Evolutionary conservation across 2,329 filamentous ascomycete species (phyloP).

Genomic region (Hypomyces rosellus): DNA sequence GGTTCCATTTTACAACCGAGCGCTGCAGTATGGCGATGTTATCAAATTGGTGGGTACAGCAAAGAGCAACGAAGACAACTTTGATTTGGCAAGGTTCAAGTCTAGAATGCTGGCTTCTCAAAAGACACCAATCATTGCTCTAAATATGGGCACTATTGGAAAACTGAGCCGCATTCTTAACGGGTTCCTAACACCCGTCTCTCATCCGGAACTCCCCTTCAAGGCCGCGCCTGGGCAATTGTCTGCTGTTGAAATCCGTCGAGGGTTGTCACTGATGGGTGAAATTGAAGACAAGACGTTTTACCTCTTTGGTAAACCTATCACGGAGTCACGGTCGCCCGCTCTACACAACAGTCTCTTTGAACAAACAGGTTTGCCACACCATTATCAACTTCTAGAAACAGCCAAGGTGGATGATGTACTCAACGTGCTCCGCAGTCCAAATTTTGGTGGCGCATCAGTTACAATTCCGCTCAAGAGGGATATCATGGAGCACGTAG

Average conservation of each 20-base stretch:
- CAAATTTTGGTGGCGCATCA: slow-evolving; percentile 84
- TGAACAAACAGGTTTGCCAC: slow-evolving; percentile 67
- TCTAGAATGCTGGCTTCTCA: slow-evolving; percentile 65
- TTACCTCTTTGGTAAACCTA: slow-evolving; percentile 81
- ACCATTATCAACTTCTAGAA: slow-evolving; percentile 72
- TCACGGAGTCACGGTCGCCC: slow-evolving; percentile 76
- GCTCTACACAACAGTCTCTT: slow-evolving; percentile 88
- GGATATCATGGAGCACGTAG: slow-evolving; percentile 74
- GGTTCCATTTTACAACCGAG: slow-evolving; percentile 84
- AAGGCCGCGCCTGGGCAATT: slow-evolving; percentile 93
- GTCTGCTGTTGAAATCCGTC: slow-evolving; percentile 81
- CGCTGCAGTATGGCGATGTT: slow-evolving; percentile 82
- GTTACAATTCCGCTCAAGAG: slow-evolving; percentile 95
- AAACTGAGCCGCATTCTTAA: slow-evolving; percentile 90
- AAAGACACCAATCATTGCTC: slow-evolving; percentile 78
- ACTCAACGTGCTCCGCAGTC: slow-evolving; percentile 56
- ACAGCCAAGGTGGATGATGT: slow-evolving; percentile 60
- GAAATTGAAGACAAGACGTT: slow-evolving; percentile 71
- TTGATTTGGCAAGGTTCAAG: slow-evolving; percentile 76
- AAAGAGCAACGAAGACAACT: slow-evolving; percentile 74
- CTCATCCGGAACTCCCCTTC: slow-evolving; percentile 81
- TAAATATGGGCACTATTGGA: slow-evolving; percentile 88
- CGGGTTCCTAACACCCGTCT: slow-evolving; percentile 88
- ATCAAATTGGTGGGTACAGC: slow-evolving; percentile 91
- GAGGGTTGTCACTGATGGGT: slow-evolving; percentile 70